Evolutionary conservation across 352 stramenopile genomes (phyloP).

Genomic region (Blastocystis sp.): DNA sequence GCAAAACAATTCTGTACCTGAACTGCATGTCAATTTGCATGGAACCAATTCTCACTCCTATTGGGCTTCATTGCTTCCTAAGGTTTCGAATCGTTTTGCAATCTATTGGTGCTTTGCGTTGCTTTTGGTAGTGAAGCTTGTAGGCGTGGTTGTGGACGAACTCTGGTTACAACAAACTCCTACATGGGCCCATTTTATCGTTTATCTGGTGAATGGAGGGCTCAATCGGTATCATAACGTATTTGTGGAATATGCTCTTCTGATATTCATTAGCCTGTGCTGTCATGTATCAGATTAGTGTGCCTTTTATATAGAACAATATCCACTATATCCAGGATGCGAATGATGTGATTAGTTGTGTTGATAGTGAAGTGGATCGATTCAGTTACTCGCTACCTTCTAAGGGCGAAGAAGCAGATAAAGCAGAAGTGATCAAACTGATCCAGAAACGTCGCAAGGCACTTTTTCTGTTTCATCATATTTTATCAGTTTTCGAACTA

Average conservation of each 20-base stretch:
- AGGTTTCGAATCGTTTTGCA: not conserved
- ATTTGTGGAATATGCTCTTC: not conserved
- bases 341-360: not conserved
- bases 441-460: not conserved
- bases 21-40: not conserved
- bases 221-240: not conserved
- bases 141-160: not conserved
- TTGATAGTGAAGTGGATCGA: not conserved
- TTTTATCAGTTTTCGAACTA: not conserved
- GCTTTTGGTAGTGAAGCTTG: not conserved
- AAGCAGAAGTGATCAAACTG: not conserved
- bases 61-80: not conserved
- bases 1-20: not conserved
- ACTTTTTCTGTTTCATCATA: not conserved
- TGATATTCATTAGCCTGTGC: not conserved
- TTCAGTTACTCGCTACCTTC: not conserved
- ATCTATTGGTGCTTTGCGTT: not conserved
- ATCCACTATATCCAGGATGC: not conserved
- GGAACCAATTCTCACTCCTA: not conserved
- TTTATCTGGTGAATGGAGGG: constrained; percentile 6
- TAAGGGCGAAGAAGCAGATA: not conserved
- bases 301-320: not conserved
- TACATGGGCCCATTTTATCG: not conserved
- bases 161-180: not conserved
- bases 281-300: not conserved